A percentile compares a stretch with the other conserved stretches of the same genome.
Evolutionary conservation across 768 basidiomycete species (phyloP).

Genomic region (Macrolepiota dolichaula): DNA sequence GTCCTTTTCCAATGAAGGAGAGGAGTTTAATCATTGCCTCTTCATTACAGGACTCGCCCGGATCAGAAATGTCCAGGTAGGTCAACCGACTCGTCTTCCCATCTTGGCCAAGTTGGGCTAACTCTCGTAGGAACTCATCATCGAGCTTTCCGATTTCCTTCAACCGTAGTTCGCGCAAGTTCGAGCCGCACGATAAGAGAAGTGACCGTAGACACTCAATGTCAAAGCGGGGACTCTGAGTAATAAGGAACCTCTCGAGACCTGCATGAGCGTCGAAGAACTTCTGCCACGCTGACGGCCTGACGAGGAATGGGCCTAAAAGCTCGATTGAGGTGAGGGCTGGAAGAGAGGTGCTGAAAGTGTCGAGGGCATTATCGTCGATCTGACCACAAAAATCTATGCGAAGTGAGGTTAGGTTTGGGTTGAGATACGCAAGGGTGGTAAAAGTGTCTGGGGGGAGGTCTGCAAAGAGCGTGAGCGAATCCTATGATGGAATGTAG

Average conservation of each 20-base stretch:
- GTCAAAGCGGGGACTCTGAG: slow-evolving; percentile 85
- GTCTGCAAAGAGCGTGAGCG: slow-evolving; percentile 36
- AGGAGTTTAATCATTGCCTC: slow-evolving; percentile 56
- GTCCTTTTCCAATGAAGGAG: slow-evolving; percentile 43
- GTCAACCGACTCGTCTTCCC: slow-evolving; percentile 19
- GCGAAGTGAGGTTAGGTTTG: slow-evolving; percentile 72
- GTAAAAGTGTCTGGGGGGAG: slow-evolving; percentile 64
- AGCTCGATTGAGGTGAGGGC: slow-evolving; percentile 72
- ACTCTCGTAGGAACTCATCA: slow-evolving; percentile 56
- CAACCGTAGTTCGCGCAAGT: slow-evolving; percentile 69
- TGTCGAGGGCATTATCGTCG: slow-evolving; percentile 52
- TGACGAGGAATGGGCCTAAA: slow-evolving; percentile 85
- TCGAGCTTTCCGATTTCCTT: slow-evolving; percentile 72
- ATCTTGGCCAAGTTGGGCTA: slow-evolving; percentile 44
- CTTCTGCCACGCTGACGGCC: slow-evolving; percentile 62
- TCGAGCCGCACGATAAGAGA: slow-evolving; percentile 41
- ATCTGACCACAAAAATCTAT: slow-evolving; percentile 88
- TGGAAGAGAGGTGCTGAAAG: slow-evolving; percentile 63
- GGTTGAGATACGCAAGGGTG: slow-evolving; percentile 77
- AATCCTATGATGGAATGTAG: background rate
- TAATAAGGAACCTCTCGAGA: slow-evolving; percentile 74
- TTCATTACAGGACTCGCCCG: slow-evolving; percentile 51
- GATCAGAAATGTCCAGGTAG: slow-evolving; percentile 68
- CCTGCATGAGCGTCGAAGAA: slow-evolving; percentile 67
- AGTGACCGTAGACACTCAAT: slow-evolving; percentile 60